These are phyloP conservation scores for Collybia nuda DNA, from an alignment of 768 basidiomycete species.

Conservation along the genomic window DNA sequence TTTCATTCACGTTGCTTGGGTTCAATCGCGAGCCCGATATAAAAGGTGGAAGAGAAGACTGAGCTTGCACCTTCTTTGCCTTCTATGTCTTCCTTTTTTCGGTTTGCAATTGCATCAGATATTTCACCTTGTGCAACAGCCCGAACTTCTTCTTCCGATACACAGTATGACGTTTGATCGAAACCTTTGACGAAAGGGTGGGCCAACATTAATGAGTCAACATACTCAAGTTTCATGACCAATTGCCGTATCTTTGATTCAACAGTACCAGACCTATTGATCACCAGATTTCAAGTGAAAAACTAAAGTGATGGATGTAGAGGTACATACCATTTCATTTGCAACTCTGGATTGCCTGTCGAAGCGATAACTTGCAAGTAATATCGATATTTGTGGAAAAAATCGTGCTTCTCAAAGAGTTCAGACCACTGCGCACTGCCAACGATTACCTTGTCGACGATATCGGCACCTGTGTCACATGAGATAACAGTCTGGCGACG, in stretches of 20 bases:
- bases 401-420: conserved; percentile 93
- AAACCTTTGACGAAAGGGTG: conserved; percentile 97
- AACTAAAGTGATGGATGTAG: neutral
- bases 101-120: conserved; percentile 65
- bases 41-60: conserved; percentile 97
- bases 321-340: conserved; percentile 83
- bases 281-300: neutral
- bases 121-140: conserved; percentile 88
- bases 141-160: conserved; percentile 84
- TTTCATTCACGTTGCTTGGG: conserved; percentile 77
- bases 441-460: conserved; percentile 89
- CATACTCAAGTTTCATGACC: conserved; percentile 97
- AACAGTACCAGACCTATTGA: conserved; percentile 82
- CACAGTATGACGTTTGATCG: conserved; percentile 82
- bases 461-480: conserved; percentile 71
- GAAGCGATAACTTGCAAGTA: conserved; percentile 96
- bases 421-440: conserved; percentile 87
- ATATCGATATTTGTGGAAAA: conserved; percentile 95
- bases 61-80: conserved; percentile 72
- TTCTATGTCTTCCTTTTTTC: conserved; percentile 78
- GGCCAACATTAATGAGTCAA: conserved; percentile 86
- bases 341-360: conserved; percentile 77
- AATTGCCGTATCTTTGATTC: conserved; percentile 95
- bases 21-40: conserved; percentile 91
- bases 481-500: conserved; percentile 3